Percentiles rank a stretch among this genome's conserved stretches.
These are phyloP conservation scores for Silene coronaria DNA, from an alignment of 179 eudicot genomes.

Conservation along the genomic window DNA sequence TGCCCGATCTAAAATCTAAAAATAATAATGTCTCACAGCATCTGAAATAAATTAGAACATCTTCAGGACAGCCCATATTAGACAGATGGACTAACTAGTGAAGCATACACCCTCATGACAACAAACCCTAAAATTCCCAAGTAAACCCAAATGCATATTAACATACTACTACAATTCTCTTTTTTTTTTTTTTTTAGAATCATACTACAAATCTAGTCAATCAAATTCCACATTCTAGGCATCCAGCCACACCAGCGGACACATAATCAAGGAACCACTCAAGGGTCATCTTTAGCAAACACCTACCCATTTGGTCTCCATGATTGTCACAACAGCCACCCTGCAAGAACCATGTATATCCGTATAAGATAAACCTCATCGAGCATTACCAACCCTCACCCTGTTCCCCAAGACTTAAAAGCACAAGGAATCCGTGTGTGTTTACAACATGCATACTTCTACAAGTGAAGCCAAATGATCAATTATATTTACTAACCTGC, in stretches of 20 bases:
- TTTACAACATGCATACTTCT: conserved; percentile 26
- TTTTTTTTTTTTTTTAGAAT: no score
- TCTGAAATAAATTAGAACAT: conserved; percentile 16
- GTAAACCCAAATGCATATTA: background rate
- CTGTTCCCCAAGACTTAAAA: conserved; percentile 37
- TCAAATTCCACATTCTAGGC: conserved; percentile 37
- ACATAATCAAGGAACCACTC: conserved; percentile 37
- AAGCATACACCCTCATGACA: conserved; percentile 3
- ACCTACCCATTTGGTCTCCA: conserved; percentile 88
- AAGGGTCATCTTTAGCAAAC: conserved; percentile 54
- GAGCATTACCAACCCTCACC: conserved; percentile 40
- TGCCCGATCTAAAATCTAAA: conserved; percentile 18
- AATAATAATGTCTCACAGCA: conserved; percentile 10
- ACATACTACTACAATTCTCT: background rate
- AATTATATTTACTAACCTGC: conserved; percentile 53
- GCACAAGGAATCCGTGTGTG: conserved; percentile 14
- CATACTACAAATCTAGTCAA: conserved; percentile 1
- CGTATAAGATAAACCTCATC: conserved; percentile 86
- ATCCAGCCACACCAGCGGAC: conserved; percentile 32
- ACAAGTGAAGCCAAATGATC: conserved; percentile 7
- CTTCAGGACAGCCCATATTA: conserved; percentile 26
- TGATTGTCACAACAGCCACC: conserved; percentile 75
- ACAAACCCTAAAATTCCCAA: background rate
- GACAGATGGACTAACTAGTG: background rate
- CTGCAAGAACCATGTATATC: conserved; percentile 99